phyloP scores from a whole-genome alignment of 306 rosid genomes.

The Arachis stenosperma region DNA sequence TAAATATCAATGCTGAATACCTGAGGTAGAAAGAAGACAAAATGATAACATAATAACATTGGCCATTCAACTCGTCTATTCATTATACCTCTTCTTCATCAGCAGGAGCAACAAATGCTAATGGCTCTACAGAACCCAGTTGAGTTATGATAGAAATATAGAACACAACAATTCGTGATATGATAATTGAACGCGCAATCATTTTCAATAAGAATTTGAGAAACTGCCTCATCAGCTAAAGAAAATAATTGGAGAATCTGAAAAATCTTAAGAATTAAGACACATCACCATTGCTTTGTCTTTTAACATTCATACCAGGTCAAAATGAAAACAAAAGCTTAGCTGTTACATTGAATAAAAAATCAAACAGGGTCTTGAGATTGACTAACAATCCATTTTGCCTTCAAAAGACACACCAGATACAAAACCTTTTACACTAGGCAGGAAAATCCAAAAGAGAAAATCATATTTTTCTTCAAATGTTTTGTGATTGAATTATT shows the following conservation, averaged over 20 bases:
- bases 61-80: constrained; percentile 13
- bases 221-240: neutral
- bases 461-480: neutral
- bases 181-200: constrained; percentile 30
- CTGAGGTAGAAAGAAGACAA: neutral
- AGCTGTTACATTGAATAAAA: constrained; percentile 7
- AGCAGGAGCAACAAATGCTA: constrained; percentile 70
- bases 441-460: neutral
- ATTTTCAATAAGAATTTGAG: neutral
- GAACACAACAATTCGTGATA: neutral
- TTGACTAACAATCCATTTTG: neutral
- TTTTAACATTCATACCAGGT: neutral
- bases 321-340: neutral
- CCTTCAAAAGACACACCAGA: neutral
- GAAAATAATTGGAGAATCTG: constrained; percentile 2
- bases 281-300: neutral
- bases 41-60: neutral
- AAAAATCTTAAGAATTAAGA: constrained; percentile 34
- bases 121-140: constrained; percentile 52
- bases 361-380: neutral
- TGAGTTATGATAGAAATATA: constrained; percentile 42
- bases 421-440: neutral
- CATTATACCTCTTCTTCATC: constrained; percentile 67
- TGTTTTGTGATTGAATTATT: no score
- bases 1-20: neutral